A percentile compares a stretch with the other conserved stretches of the same genome.
Evolutionary conservation across 2,329 filamentous ascomycete species (phyloP).

Genomic region (Paracorniculantispora psalliotae): DNA sequence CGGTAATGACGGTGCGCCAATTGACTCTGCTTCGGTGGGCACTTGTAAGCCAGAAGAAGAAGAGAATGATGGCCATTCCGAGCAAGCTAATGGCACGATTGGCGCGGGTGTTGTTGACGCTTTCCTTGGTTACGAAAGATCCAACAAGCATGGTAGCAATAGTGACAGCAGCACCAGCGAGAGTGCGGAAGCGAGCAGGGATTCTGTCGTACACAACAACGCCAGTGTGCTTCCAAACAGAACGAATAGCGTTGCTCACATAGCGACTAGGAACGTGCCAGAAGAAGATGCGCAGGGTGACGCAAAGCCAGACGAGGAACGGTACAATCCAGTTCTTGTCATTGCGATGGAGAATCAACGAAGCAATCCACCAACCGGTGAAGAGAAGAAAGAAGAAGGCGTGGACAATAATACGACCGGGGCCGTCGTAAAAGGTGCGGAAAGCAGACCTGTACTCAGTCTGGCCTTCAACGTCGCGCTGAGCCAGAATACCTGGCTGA

Average conservation of each 20-base stretch:
- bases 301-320: constrained; percentile 73
- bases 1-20: constrained; percentile 80
- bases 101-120: constrained; percentile 67
- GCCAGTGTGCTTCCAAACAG: constrained; percentile 62
- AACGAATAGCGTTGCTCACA: constrained; percentile 61
- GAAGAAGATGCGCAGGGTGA: constrained; percentile 69
- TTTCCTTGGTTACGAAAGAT: constrained; percentile 67
- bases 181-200: constrained; percentile 60
- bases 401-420: constrained; percentile 43
- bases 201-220: constrained; percentile 55
- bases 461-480: constrained; percentile 21
- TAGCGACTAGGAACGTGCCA: constrained; percentile 66
- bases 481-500: constrained; percentile 27
- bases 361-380: constrained; percentile 70
- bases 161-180: constrained; percentile 58
- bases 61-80: constrained; percentile 68
- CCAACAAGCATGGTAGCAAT: constrained; percentile 72
- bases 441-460: constrained; percentile 19
- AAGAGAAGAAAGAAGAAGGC: constrained; percentile 39
- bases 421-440: constrained; percentile 36
- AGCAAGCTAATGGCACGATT: constrained; percentile 80
- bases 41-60: constrained; percentile 64
- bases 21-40: constrained; percentile 57
- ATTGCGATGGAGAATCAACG: constrained; percentile 64
- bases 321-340: constrained; percentile 79